Evolutionary conservation across 768 basidiomycete genomes (phyloP), one percentile per base, ranked within the genome.

Genomic region (Phanerodontia chrysosporium): DNA sequence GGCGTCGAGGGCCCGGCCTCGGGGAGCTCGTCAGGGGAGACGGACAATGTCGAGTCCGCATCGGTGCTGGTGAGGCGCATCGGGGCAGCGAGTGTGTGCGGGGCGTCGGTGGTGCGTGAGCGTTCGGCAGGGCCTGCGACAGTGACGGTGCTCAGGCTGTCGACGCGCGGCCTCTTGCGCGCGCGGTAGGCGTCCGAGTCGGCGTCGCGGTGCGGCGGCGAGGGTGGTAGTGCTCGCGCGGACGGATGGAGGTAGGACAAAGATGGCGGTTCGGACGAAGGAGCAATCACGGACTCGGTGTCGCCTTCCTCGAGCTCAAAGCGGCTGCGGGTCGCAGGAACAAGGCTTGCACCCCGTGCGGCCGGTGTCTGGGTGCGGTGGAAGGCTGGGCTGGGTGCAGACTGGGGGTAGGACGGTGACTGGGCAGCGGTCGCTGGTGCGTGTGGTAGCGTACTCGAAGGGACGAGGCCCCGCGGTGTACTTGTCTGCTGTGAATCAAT

Each of bases 401-500:
- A 52, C 22, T 59, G 48, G 5, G 63, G 57, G 44, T 61, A 44
- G 25, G 45, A 25, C 45, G 49, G 57, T 54, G 55, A 7, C 10
- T 18, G 39, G 18, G 39, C 39, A 18, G 39, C 39, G 39, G 39
- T 42, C 39, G 27, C 56, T 66, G 74, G 64, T 60, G 70, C 69
- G 66, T 73, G 74, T 68, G 77, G 70, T 61, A 64, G 57, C 67
- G 73, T 69, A 69, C 69, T 63, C 68, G 73, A 68, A 68, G 70
- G 71, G 72, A 74, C 64, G 67, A 71, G 71, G 76, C 83, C 83
- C 86, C 82, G 80, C 72, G 80, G 70, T 74, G 78, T 72, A 77
- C 73, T 75, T 74, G 79, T 74, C 70, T 78, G 74, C 76, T 77
- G 72, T 76, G 86, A 77, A 85, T 86, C 85, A 87, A 89, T 89